Base-by-base conservation (phyloP, 305 asterid genomes). In the Fraxinus ornus region DNA sequence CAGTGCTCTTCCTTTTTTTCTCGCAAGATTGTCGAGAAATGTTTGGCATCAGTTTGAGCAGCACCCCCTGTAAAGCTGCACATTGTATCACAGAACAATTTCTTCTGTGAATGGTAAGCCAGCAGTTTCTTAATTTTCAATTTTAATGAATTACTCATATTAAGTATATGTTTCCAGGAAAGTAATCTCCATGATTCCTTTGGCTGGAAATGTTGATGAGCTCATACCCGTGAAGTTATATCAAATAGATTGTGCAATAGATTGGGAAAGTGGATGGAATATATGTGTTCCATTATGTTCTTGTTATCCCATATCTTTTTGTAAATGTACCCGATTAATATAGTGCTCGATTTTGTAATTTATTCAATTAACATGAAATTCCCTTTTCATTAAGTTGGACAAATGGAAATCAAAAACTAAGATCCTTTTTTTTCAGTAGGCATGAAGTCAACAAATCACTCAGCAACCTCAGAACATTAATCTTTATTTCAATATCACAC, bases 31-130 rank as follows among this genome's bases (percentile, higher is more conserved):
- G 37, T 70, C 4, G 1, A 28, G 75, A 70, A 30, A 30, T 32
- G 15, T 70, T 17, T 70, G 75, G 39, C 75, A 30, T 70, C 39
- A 28, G 19, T 70, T 70, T 28, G 8, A 30, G 39, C 39, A 70
- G 75, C 22, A 28, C 21, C 21, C 37, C 4, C 12, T 70, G 5
- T 70, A 70, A 26, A 30, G 37, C 75, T 70, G 75, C 75, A 30
- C 39, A 6, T 36, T 70, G 75, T n/a, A 30, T 70, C 75, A 28
- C 75, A 28, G n/a, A 26, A 1, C 39, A 70, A 68, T 32, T 70
- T 17, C 75, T 70, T 70, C n/a, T 70, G 75, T 68, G 75, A 68
- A 68, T 28, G 75, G 75, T 68, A 28, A 68, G 75, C 75, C 75
- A 28, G 19, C 39, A 28, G 36, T 28, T 28, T 26, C 19, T 68